A percentile compares a stretch with the other conserved stretches of the same genome.
Evolutionary conservation across 2,329 filamentous ascomycete genomes (phyloP).

Genomic region (Zymoseptoria ardabiliae): DNA sequence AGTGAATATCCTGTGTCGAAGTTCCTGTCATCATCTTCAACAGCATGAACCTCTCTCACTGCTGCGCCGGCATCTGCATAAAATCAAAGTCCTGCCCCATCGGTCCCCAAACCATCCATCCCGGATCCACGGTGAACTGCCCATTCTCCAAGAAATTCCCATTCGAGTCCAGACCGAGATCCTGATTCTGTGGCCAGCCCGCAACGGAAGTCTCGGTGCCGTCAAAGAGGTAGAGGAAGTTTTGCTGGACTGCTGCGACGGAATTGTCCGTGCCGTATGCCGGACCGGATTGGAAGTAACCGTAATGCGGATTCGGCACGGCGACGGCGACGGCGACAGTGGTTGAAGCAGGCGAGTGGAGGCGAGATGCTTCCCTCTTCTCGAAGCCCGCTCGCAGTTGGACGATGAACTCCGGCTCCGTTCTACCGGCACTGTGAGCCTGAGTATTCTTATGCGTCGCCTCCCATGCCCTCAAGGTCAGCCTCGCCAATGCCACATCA

Average conservation of each 20-base stretch:
- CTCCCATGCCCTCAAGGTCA: conserved; percentile 42
- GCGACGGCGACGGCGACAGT: background rate
- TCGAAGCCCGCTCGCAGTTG: conserved; percentile 5
- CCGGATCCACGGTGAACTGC: background rate
- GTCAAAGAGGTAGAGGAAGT: background rate
- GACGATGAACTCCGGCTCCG: background rate
- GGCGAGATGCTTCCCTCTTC: conserved; percentile 6
- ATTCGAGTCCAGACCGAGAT: background rate
- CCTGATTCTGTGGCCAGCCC: background rate
- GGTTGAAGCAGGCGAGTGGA: background rate
- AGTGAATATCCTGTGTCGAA: background rate
- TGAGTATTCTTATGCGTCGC: conserved; percentile 10
- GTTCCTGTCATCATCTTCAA: background rate
- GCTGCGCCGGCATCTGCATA: background rate
- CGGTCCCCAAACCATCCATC: background rate
- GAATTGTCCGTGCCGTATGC: background rate
- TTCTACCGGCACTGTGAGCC: background rate
- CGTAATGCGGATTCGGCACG: background rate
- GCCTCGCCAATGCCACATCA: conserved; percentile 36
- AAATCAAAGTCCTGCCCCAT: background rate
- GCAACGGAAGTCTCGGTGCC: background rate
- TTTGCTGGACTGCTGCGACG: background rate
- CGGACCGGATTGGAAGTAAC: background rate
- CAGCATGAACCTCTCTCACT: background rate
- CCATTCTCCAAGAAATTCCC: background rate